Evolutionary conservation across 345 rosid genomes (phyloP).

Genomic region (Eucalyptus brandiana): DNA sequence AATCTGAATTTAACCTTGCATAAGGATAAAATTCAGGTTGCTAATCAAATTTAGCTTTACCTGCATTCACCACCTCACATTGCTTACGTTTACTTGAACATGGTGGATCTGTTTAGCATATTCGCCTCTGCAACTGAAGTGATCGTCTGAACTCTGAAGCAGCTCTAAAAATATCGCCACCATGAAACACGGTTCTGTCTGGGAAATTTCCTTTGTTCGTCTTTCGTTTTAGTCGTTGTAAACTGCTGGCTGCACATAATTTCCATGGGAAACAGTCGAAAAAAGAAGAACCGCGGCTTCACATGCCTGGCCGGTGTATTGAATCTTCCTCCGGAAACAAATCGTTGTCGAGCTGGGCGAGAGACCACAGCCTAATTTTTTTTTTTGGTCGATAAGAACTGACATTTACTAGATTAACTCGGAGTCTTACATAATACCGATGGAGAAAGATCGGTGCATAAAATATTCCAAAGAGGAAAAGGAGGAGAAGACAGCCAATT

Average conservation of each 20-base stretch:
- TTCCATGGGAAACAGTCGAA: background rate
- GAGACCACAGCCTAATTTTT: background rate
- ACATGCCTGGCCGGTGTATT: accelerated
- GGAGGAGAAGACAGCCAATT: too few species aligned
- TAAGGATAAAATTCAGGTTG: accelerated
- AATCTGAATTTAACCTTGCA: background rate
- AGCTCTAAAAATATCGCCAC: background rate
- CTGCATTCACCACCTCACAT: background rate
- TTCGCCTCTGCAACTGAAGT: background rate
- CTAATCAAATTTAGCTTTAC: background rate
- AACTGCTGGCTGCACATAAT: background rate
- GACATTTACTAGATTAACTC: too few species aligned
- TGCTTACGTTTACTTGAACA: background rate
- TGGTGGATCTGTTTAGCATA: background rate
- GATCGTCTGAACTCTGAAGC: background rate
- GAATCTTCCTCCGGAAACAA: background rate
- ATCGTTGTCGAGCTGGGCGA: background rate
- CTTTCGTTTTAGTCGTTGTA: background rate
- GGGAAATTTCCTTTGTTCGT: background rate
- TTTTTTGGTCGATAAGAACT: too few species aligned
- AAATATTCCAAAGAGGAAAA: too few species aligned
- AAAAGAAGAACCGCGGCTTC: background rate
- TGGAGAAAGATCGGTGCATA: too few species aligned
- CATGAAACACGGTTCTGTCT: background rate
- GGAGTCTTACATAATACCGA: too few species aligned